These are phyloP conservation scores for Phanerochaete sordida DNA, from an alignment of 768 basidiomycete species.

Conservation along the genomic window DNA sequence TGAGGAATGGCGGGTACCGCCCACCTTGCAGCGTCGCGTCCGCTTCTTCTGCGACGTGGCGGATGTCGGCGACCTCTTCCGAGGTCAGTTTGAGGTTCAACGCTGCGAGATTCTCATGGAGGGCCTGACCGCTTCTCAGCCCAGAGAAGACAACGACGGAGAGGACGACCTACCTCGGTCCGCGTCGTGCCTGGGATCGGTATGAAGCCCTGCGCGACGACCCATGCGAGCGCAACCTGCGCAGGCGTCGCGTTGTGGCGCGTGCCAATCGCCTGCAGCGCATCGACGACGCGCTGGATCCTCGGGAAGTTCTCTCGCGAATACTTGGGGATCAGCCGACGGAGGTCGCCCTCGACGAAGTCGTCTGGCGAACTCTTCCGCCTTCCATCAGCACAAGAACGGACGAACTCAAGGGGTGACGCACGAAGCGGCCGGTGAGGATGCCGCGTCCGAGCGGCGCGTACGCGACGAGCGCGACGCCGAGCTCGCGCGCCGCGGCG, in stretches of 20 bases:
- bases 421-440: constrained; percentile 23
- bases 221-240: constrained; percentile 28
- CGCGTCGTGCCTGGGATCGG: constrained; percentile 19
- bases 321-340: constrained; percentile 21
- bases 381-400: not conserved
- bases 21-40: not conserved
- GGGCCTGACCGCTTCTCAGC: constrained; percentile 18
- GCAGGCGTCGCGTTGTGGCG: constrained; percentile 20
- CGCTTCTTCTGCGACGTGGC: constrained; percentile 24
- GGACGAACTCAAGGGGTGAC: not conserved
- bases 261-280: constrained; percentile 9
- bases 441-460: constrained; percentile 29
- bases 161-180: constrained; percentile 4
- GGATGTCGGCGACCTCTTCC: constrained; percentile 28
- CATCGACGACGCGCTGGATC: constrained; percentile 26
- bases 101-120: constrained; percentile 33
- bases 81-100: constrained; percentile 22
- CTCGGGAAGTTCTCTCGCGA: constrained; percentile 21
- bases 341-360: constrained; percentile 34
- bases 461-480: constrained; percentile 41
- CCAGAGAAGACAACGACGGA: not conserved
- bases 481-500: constrained; percentile 34
- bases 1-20: not conserved
- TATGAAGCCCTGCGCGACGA: constrained; percentile 25
- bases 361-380: constrained; percentile 16